A percentile compares a stretch with the other conserved stretches of the same genome.
Evolutionary conservation across 2,329 filamentous ascomycete genomes (phyloP).

Genomic region (Leptographium flavum): DNA sequence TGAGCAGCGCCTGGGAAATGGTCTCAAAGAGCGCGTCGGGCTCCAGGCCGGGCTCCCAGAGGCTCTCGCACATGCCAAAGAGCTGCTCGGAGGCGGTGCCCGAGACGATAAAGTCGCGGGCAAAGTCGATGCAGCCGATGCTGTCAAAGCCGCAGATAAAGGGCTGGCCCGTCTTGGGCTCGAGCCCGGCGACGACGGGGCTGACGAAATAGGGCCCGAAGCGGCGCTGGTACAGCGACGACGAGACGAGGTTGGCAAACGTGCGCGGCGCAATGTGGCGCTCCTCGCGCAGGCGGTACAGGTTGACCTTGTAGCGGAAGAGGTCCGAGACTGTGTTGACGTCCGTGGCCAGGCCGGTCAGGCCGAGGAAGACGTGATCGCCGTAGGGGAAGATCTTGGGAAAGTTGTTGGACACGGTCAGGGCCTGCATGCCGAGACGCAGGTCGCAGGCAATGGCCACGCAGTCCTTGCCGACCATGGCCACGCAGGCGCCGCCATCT

Average conservation of each 20-base stretch:
- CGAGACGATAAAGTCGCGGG: constrained; percentile 97
- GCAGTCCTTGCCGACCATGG: constrained; percentile 99
- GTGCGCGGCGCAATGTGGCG: constrained; percentile 88
- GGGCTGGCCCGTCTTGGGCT: constrained; percentile 83
- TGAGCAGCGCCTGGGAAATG: constrained; percentile 87
- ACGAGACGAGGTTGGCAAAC: constrained; percentile 89
- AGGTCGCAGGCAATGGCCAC: constrained; percentile 99
- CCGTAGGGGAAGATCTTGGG: constrained; percentile 99
- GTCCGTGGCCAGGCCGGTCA: constrained; percentile 93
- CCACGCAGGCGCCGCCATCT: constrained; percentile 88
- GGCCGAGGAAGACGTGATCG: constrained; percentile 74
- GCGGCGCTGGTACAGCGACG: constrained; percentile 80
- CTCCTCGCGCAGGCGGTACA: constrained; percentile 98
- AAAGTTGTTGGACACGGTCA: constrained; percentile 99
- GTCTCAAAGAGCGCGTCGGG: constrained; percentile 97
- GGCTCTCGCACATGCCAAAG: constrained; percentile 94
- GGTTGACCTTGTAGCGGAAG: constrained; percentile 99
- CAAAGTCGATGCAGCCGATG: constrained; percentile 98
- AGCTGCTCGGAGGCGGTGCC: constrained; percentile 94
- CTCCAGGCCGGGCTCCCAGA: constrained; percentile 94
- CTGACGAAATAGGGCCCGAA: constrained; percentile 96
- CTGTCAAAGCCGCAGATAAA: constrained; percentile 99
- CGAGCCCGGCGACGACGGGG: constrained; percentile 87
- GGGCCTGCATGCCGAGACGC: constrained; percentile 85
- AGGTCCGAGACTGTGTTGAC: constrained; percentile 89